Evolutionary conservation across 116 monocot species (phyloP).

Genomic region (Phalaenopsis hybrid): DNA sequence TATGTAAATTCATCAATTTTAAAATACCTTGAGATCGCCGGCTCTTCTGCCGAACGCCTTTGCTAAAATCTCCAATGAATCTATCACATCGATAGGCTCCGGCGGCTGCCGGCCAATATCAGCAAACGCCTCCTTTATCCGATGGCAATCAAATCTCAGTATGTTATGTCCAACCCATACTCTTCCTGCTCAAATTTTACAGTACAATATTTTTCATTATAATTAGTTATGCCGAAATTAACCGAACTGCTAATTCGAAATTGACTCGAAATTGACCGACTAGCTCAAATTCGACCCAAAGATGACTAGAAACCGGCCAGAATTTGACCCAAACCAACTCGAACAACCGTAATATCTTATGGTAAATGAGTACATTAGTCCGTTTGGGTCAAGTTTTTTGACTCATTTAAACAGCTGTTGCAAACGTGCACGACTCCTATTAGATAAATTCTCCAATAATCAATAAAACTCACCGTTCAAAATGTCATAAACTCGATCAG

Average conservation of each 20-base stretch:
- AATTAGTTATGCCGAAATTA: not conserved
- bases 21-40: constrained; percentile 78
- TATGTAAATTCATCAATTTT: no score
- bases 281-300: no score
- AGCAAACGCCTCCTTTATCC: constrained; percentile 78
- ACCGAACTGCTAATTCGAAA: no score
- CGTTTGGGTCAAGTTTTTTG: no score
- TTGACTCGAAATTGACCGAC: not conserved
- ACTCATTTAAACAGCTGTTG: no score
- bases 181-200: constrained; percentile 31
- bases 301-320: no score
- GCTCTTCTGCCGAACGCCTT: constrained; percentile 79
- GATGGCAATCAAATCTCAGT: constrained; percentile 63
- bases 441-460: not conserved
- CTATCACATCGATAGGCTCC: constrained; percentile 59
- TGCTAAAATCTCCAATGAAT: constrained; percentile 54
- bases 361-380: no score
- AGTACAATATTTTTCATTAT: not conserved
- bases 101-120: constrained; percentile 62
- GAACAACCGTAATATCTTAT: no score
- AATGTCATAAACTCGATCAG: constrained; percentile 54
- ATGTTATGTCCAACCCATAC: constrained; percentile 97
- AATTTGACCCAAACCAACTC: no score
- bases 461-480: constrained; percentile 43
- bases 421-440: not conserved